Percentiles rank a stretch among this genome's conserved stretches.
phyloP scores from a whole-genome alignment of 495 filamentous ascomycete species.

The Podospora pseudopauciseta region DNA sequence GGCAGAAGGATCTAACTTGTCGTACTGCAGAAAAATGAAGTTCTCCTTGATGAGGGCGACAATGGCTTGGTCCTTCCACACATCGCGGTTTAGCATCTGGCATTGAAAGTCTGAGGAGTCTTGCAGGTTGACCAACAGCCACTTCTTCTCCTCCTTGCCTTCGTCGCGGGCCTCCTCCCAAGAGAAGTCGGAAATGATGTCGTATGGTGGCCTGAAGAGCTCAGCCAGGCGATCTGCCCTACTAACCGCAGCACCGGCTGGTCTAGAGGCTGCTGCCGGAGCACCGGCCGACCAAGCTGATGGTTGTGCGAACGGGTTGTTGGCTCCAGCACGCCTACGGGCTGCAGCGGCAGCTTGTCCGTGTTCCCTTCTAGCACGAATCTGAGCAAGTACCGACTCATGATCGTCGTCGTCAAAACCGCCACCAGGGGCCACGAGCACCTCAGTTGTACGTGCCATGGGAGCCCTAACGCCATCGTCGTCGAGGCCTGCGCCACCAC shows the following conservation, averaged over 20 bases:
- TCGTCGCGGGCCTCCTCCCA: slow-evolving; percentile 80
- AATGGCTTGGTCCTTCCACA: slow-evolving; percentile 84
- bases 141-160: slow-evolving; percentile 82
- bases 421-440: slow-evolving; percentile 66
- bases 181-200: slow-evolving; percentile 68
- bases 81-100: slow-evolving; percentile 85
- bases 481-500: slow-evolving; percentile 28
- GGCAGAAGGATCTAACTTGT: slow-evolving; percentile 72
- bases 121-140: slow-evolving; percentile 93
- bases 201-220: slow-evolving; percentile 85
- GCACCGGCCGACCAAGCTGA: slow-evolving; percentile 67
- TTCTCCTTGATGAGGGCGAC: slow-evolving; percentile 79
- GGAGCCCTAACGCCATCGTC: slow-evolving; percentile 78
- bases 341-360: slow-evolving; percentile 33
- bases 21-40: slow-evolving; percentile 92
- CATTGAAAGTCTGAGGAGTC: slow-evolving; percentile 89
- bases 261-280: slow-evolving; percentile 2
- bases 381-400: slow-evolving; percentile 61
- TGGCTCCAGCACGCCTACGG: neutral
- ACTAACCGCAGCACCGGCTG: slow-evolving; percentile 15
- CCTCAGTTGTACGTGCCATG: slow-evolving; percentile 87
- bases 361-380: slow-evolving; percentile 53
- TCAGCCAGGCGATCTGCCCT: slow-evolving; percentile 65
- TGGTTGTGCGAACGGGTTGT: slow-evolving; percentile 77
- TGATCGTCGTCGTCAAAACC: slow-evolving; percentile 53